These are phyloP conservation scores for Cordia subcordata DNA, from an alignment of 257 asterid species.

Conservation along the genomic window DNA sequence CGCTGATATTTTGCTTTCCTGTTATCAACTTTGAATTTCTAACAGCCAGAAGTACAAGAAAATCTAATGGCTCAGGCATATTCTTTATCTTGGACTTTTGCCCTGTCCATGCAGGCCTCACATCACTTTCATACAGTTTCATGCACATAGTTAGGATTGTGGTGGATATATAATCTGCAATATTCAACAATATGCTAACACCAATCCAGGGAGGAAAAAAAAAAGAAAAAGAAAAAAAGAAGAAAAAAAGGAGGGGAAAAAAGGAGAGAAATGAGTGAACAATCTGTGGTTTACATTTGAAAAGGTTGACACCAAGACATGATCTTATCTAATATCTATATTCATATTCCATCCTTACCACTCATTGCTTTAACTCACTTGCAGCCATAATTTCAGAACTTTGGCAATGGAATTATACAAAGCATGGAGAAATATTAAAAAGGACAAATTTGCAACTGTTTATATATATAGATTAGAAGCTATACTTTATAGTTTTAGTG, in stretches of 20 bases:
- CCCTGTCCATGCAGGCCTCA: slow-evolving; percentile 8
- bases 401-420: slow-evolving; percentile 3
- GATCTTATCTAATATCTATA: slow-evolving; percentile 58
- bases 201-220: slow-evolving; percentile 13
- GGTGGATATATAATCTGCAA: background rate
- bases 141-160: background rate
- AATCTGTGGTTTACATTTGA: slow-evolving; percentile 45
- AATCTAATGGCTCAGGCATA: background rate
- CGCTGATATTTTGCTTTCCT: background rate
- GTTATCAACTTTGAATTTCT: background rate
- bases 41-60: background rate
- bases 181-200: background rate
- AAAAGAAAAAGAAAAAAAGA: slow-evolving; percentile 5
- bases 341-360: slow-evolving; percentile 46
- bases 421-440: slow-evolving; percentile 1
- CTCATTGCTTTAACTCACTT: slow-evolving; percentile 35
- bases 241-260: too few species aligned
- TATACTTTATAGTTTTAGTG: slow-evolving; percentile 22
- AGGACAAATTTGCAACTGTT: slow-evolving; percentile 16
- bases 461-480: slow-evolving; percentile 2
- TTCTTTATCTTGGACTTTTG: background rate
- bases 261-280: slow-evolving; percentile 10
- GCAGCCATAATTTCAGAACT: slow-evolving; percentile 36
- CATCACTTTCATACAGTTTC: background rate
- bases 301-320: slow-evolving; percentile 27